Evolutionary conservation across 1,284 basidiomycete genomes (phyloP).

Genomic region (Stygiomarasmius scandens): DNA sequence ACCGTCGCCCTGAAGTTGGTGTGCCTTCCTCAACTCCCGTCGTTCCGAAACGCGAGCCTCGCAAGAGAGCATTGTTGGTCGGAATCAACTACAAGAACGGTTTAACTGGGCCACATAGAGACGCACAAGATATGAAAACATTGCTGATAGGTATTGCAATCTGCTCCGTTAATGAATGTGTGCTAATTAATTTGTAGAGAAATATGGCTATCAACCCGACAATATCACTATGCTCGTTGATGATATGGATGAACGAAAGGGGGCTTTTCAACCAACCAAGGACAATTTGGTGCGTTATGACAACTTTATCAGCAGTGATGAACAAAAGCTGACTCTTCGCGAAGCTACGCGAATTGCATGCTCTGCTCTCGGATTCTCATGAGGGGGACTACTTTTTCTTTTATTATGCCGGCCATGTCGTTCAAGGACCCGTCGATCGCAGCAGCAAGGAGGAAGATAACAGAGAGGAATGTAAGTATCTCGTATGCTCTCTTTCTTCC

Average conservation of each 20-base stretch:
- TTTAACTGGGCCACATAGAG: conserved; percentile 22
- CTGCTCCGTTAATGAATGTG: neutral
- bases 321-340: neutral
- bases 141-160: conserved; percentile 20
- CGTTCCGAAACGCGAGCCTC: neutral
- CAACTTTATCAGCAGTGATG: no score
- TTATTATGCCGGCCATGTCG: conserved; percentile 42
- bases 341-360: conserved; percentile 34
- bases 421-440: conserved; percentile 28
- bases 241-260: conserved; percentile 3
- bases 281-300: conserved; percentile 29
- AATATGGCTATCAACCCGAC: conserved; percentile 26
- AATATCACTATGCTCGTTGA: conserved; percentile 36
- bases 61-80: conserved; percentile 23
- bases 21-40: no score
- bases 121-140: conserved; percentile 17
- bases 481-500: neutral
- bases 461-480: conserved; percentile 39
- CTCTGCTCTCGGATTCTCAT: conserved; percentile 29
- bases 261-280: conserved; percentile 21
- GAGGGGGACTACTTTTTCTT: conserved; percentile 41
- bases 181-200: conserved; percentile 20
- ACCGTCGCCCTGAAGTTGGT: no score
- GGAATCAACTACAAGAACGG: conserved; percentile 18
- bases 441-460: conserved; percentile 33